Conservation (phyloP, 177 flowering plant species). For the Vitis hybrid region DNA sequence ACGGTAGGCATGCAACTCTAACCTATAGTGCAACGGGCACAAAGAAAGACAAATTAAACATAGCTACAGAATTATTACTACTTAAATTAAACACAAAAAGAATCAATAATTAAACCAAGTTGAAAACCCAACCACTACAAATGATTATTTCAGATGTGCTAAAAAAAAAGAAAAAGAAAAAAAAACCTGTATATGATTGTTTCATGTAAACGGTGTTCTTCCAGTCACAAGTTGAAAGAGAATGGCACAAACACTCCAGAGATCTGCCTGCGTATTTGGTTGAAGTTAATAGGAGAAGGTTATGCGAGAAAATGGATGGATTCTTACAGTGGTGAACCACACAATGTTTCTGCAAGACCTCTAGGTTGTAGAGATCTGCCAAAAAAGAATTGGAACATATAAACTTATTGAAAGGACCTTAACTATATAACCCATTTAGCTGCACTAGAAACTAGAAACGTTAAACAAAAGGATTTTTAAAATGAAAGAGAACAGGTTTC, state of each 20-base stretch:
- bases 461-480: too few species aligned
- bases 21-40: slow-evolving; percentile 22
- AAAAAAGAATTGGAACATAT: slow-evolving; percentile 13
- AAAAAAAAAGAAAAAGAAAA: slow-evolving; percentile 1
- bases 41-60: not conserved
- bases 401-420: not conserved
- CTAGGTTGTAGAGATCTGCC: slow-evolving; percentile 88
- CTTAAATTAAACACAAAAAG: not conserved
- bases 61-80: not conserved
- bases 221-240: slow-evolving; percentile 94
- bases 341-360: slow-evolving; percentile 94
- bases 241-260: slow-evolving; percentile 71
- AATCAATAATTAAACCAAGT: not conserved
- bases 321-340: slow-evolving; percentile 90
- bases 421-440: too few species aligned
- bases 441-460: too few species aligned
- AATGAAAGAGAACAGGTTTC: too few species aligned
- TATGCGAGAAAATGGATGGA: not conserved
- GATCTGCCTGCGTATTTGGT: slow-evolving; percentile 25
- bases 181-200: slow-evolving; percentile 81
- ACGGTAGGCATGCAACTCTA: slow-evolving; percentile 87
- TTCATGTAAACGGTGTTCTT: slow-evolving; percentile 88
- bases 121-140: not conserved
- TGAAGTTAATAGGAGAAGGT: slow-evolving; percentile 22
- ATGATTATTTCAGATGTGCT: slow-evolving; percentile 2